These are phyloP conservation scores for Salvia hispanica DNA, from an alignment of 257 asterid genomes.

Conservation along the genomic window DNA sequence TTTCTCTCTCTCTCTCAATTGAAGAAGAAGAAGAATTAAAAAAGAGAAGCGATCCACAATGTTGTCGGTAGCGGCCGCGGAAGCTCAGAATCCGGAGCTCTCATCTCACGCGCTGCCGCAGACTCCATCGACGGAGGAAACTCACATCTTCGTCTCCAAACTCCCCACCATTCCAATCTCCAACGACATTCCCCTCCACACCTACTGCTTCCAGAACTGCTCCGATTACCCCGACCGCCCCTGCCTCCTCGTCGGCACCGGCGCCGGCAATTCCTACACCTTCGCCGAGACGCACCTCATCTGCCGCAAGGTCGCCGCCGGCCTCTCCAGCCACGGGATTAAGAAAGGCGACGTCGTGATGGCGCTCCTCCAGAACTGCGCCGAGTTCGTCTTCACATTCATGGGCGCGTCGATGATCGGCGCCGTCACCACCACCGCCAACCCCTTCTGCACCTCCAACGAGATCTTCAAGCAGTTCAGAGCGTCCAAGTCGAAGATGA, in stretches of 20 bases:
- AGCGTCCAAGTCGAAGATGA: conserved; percentile 52
- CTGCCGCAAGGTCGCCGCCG: conserved; percentile 68
- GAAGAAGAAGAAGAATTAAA: neutral
- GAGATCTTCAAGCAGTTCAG: conserved; percentile 73
- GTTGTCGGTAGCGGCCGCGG: conserved; percentile 38
- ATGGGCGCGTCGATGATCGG: conserved; percentile 80
- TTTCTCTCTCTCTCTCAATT: neutral
- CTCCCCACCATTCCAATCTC: conserved; percentile 61
- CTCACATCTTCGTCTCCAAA: conserved; percentile 64
- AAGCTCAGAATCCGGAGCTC: conserved; percentile 32
- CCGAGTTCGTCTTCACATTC: conserved; percentile 76
- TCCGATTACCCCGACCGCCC: conserved; percentile 41
- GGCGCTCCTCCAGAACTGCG: conserved; percentile 70
- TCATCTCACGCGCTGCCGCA: conserved; percentile 28
- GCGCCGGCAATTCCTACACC: conserved; percentile 47
- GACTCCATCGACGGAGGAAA: conserved; percentile 11
- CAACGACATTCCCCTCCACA: conserved; percentile 65
- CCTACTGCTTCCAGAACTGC: conserved; percentile 57
- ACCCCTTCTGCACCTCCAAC: conserved; percentile 58
- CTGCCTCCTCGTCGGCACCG: conserved; percentile 52
- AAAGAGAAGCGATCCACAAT: conserved; percentile 3
- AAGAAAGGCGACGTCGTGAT: conserved; percentile 62
- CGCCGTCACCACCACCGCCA: conserved; percentile 64
- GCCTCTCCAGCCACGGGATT: conserved; percentile 51
- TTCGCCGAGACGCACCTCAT: conserved; percentile 57